These are phyloP conservation scores for Dactylellina drechsleri DNA, from an alignment of 2,329 filamentous ascomycete species.

Conservation along the genomic window DNA sequence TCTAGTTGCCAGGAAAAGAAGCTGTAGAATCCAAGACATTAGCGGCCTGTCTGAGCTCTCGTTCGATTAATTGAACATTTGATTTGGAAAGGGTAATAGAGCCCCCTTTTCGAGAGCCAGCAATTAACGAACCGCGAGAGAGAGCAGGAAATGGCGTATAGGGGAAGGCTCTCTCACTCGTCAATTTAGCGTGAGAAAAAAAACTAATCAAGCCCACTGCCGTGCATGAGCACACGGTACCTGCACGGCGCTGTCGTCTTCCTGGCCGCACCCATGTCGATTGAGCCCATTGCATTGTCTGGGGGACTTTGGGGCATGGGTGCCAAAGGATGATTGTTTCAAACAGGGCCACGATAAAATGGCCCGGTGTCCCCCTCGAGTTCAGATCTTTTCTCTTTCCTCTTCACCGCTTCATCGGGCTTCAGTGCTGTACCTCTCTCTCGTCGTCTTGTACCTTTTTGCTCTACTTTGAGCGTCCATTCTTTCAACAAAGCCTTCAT, in stretches of 20 bases:
- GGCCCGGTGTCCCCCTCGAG: constrained; percentile 24
- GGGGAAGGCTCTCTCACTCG: not conserved
- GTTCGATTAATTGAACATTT: constrained; percentile 6
- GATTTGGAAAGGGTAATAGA: constrained; percentile 26
- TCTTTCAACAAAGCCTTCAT: constrained; percentile 47
- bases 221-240: constrained; percentile 5
- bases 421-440: constrained; percentile 32
- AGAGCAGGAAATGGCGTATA: constrained; percentile 21
- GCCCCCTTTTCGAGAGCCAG: constrained; percentile 30
- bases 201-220: constrained; percentile 3
- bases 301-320: constrained; percentile 26
- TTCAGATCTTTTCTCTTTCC: constrained; percentile 25
- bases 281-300: not conserved
- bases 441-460: constrained; percentile 31
- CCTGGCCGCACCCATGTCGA: constrained; percentile 18
- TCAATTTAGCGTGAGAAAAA: not conserved
- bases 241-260: not conserved
- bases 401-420: constrained; percentile 42
- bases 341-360: constrained; percentile 53
- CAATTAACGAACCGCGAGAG: not conserved
- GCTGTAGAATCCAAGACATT: constrained; percentile 38
- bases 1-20: constrained; percentile 47
- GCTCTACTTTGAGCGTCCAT: constrained; percentile 50
- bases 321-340: constrained; percentile 24
- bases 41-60: constrained; percentile 44